Conservation (phyloP, 192 early-diverging fungal genomes). For the Linnemannia schmuckeri region DNA sequence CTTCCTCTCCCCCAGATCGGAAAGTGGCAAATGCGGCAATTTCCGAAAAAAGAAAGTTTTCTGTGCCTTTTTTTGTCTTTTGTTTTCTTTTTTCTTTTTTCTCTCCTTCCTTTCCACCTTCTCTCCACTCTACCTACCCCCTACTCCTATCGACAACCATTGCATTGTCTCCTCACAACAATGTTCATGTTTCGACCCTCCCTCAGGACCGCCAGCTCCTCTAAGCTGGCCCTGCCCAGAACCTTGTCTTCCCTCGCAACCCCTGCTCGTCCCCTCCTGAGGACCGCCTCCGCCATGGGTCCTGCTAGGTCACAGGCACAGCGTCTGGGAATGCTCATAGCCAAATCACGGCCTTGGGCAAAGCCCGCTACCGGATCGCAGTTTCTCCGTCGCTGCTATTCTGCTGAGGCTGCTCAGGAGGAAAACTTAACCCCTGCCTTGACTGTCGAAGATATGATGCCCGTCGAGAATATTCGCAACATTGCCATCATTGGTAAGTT, state of each 20-base stretch:
- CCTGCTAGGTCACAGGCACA: conserved; percentile 26
- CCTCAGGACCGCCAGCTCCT: conserved; percentile 16
- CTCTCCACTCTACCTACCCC: not conserved
- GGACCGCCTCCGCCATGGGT: conserved; percentile 7
- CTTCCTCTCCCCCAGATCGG: not conserved
- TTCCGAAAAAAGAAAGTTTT: conserved; percentile 9
- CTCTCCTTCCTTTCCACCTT: not conserved
- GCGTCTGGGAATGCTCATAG: conserved; percentile 20
- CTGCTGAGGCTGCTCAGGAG: conserved; percentile 27
- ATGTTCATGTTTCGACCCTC: conserved; percentile 42
- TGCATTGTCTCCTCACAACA: conserved; percentile 24
- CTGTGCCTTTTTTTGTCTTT: not conserved
- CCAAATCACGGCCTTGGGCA: conserved; percentile 22
- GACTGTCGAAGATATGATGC: conserved; percentile 55
- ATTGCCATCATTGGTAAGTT: conserved; percentile 55
- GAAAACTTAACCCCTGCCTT: conserved; percentile 26
- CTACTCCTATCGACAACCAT: not conserved
- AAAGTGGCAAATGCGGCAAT: not conserved
- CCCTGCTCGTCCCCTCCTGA: conserved; percentile 18
- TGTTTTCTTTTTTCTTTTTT: not conserved
- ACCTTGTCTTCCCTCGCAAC: conserved; percentile 7
- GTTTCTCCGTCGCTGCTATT: conserved; percentile 33
- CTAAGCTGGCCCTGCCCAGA: conserved; percentile 24
- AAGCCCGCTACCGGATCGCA: conserved; percentile 19
- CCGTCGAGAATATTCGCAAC: conserved; percentile 55